phyloP scores from a whole-genome alignment of 2,329 filamentous ascomycete genomes.

The Aspergillus pseudonomiae region DNA sequence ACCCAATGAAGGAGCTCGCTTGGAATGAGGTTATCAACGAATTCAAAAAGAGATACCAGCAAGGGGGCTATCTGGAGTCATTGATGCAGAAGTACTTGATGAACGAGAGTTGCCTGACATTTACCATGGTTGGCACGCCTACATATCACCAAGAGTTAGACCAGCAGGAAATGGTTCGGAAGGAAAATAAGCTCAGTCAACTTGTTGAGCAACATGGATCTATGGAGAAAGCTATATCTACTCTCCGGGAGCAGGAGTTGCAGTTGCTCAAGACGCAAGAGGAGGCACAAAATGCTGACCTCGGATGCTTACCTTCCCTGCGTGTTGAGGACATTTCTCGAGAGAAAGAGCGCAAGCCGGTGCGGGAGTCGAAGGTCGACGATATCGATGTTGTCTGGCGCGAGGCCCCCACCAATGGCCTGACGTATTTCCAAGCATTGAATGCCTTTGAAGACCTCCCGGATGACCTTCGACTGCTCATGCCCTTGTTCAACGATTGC shows the following conservation, averaged over 20 bases:
- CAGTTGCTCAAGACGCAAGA: constrained; percentile 80
- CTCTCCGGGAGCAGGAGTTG: constrained; percentile 76
- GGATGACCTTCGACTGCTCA: constrained; percentile 78
- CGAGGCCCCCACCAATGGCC: constrained; percentile 88
- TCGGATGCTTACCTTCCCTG: constrained; percentile 85
- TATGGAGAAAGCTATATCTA: constrained; percentile 69
- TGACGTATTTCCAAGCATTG: constrained; percentile 93
- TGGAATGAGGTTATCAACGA: constrained; percentile 87
- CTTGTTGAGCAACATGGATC: constrained; percentile 70
- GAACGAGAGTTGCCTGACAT: constrained; percentile 82
- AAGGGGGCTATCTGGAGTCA: constrained; percentile 79
- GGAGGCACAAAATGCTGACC: constrained; percentile 78
- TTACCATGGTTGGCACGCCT: constrained; percentile 88
- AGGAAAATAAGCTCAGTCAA: constrained; percentile 74
- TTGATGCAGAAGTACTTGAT: constrained; percentile 88
- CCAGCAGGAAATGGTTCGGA: constrained; percentile 73
- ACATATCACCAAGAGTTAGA: constrained; percentile 74
- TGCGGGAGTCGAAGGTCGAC: constrained; percentile 59
- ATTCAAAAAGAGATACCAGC: constrained; percentile 76
- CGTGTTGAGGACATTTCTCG: constrained; percentile 88
- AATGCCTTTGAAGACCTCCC: constrained; percentile 78
- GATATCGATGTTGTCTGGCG: constrained; percentile 81
- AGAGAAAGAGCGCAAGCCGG: constrained; percentile 72
- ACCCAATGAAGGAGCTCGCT: constrained; percentile 86
- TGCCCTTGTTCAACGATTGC: constrained; percentile 88